phyloP scores from a whole-genome alignment of 2,329 filamentous ascomycete species.

The Penicillium sp. region DNA sequence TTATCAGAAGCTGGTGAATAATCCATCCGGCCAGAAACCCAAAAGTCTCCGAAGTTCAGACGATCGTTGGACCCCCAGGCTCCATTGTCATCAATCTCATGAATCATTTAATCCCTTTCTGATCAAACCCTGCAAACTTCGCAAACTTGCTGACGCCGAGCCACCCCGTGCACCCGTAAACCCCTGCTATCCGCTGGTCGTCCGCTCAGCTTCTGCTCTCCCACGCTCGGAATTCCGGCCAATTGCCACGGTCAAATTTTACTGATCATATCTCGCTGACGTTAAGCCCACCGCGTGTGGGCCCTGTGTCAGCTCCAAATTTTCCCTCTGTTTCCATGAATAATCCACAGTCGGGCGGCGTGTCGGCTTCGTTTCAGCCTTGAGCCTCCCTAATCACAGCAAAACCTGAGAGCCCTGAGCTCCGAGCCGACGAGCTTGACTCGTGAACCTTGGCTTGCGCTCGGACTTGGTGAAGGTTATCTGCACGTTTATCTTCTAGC shows the following conservation, averaged over 20 bases:
- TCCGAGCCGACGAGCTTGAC: neutral
- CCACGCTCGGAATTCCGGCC: neutral
- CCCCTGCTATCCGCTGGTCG: neutral
- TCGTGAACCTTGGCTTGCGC: neutral
- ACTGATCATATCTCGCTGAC: neutral
- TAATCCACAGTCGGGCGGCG: neutral
- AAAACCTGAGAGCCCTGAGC: neutral
- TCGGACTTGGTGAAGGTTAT: neutral
- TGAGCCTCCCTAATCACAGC: neutral
- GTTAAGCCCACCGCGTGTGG: neutral
- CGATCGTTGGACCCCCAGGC: neutral
- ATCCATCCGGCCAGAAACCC: slow-evolving; percentile 6
- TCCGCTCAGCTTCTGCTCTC: neutral
- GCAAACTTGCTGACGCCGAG: neutral
- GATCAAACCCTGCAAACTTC: neutral
- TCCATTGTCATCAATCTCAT: neutral
- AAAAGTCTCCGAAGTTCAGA: slow-evolving; percentile 18
- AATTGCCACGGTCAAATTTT: neutral
- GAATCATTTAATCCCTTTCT: neutral
- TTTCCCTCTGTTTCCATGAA: neutral
- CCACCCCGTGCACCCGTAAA: neutral
- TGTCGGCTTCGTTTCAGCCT: neutral
- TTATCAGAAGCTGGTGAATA: slow-evolving; percentile 5
- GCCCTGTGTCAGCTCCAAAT: neutral
- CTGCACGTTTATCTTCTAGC: neutral